Conservation (phyloP, 306 rosid genomes). For the Canavalia gladiata region DNA sequence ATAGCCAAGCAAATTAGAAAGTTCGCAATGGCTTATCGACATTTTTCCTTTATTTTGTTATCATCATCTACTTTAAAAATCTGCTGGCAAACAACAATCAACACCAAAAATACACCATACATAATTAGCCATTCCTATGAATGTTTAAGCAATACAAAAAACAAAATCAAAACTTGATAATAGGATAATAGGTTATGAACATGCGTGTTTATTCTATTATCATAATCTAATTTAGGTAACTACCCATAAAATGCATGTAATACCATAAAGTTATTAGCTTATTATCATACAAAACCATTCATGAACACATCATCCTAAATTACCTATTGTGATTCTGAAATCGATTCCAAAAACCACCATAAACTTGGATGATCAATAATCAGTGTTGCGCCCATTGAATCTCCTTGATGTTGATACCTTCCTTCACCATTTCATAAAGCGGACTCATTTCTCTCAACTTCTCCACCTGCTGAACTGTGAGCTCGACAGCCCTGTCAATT, state of each 20-base stretch:
- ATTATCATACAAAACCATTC: slow-evolving; percentile 41
- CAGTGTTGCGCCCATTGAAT: slow-evolving; percentile 94
- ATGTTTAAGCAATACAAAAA: neutral
- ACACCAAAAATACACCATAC: slow-evolving; percentile 27
- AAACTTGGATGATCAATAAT: slow-evolving; percentile 32
- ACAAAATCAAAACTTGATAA: slow-evolving; percentile 32
- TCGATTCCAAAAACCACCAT: slow-evolving; percentile 15
- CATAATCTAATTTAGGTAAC: slow-evolving; percentile 16
- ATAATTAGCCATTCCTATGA: slow-evolving; percentile 8
- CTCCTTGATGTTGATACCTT: slow-evolving; percentile 81
- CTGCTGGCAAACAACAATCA: slow-evolving; percentile 2
- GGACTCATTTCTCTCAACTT: slow-evolving; percentile 98
- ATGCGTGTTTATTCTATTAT: slow-evolving; percentile 18
- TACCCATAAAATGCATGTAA: slow-evolving; percentile 22
- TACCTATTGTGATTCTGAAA: slow-evolving; percentile 23
- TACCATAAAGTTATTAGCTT: slow-evolving; percentile 27
- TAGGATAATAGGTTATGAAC: neutral
- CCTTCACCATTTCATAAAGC: slow-evolving; percentile 96
- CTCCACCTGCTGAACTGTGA: slow-evolving; percentile 82
- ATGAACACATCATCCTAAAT: slow-evolving; percentile 23
- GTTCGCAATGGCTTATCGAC: neutral
- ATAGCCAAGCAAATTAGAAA: slow-evolving; percentile 26
- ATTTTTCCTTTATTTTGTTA: neutral
- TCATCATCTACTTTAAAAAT: slow-evolving; percentile 13
- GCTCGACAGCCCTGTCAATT: slow-evolving; percentile 80